These are phyloP conservation scores for Cryptosporidium baileyi DNA, from an alignment of 169 alveolate species.

Conservation along the genomic window DNA sequence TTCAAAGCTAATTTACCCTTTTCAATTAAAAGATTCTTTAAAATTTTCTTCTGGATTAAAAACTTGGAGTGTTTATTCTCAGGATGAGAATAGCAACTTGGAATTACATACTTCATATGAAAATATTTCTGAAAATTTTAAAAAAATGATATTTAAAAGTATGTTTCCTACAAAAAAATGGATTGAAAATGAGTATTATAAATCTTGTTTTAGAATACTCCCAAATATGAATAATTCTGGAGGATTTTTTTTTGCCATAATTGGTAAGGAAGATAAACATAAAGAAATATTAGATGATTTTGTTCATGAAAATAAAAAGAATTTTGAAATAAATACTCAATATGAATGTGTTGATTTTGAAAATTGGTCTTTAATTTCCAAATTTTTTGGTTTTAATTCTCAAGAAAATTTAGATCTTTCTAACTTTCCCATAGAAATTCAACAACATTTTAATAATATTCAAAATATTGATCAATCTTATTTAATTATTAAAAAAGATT, in stretches of 20 bases:
- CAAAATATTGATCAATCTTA: background rate
- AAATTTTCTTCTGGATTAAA: constrained; percentile 77
- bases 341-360: background rate
- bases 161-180: constrained; percentile 72
- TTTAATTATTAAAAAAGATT: background rate
- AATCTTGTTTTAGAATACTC: constrained; percentile 86
- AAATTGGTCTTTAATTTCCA: background rate
- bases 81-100: constrained; percentile 68
- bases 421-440: background rate
- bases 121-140: constrained; percentile 76
- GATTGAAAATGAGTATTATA: constrained; percentile 75
- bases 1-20: constrained; percentile 82
- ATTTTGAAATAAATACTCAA: background rate
- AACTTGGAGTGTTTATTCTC: constrained; percentile 78
- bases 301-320: too few species aligned
- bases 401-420: background rate
- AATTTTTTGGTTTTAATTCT: constrained; percentile 12
- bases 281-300: too few species aligned
- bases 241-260: constrained; percentile 91
- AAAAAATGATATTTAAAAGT: constrained; percentile 71
- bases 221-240: constrained; percentile 95
- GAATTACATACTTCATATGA: constrained; percentile 71
- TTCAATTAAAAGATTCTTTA: constrained; percentile 77
- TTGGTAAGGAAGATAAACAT: constrained; percentile 66
- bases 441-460: background rate